Evolutionary conservation across 352 stramenopile genomes (phyloP), one percentile per base, ranked within the genome.

Genomic region (Globisporangium nunn): DNA sequence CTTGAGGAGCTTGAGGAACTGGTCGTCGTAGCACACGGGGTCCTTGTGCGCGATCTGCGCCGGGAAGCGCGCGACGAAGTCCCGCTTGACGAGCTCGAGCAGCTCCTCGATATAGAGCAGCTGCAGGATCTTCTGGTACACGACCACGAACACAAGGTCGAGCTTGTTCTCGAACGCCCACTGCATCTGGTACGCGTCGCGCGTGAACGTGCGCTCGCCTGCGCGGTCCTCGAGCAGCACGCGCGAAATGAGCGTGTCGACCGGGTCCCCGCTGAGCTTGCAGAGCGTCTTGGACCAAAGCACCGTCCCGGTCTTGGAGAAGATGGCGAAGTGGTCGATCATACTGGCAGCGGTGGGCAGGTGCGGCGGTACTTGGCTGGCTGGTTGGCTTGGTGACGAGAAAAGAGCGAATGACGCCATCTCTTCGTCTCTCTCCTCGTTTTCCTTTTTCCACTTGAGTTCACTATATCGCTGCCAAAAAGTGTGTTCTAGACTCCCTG

Each of bases 321-420:
- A 97, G 62, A 97, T 87, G 48, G 91, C 76, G 60, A 97, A 96
- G 63, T 96, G 81, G 74, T 97, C 89, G 52, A 97, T 91, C 90
- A 97, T 97, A 12, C 23, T 23, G 23, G 23, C 23, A 23, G 23
- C 23, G 23, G 17, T 70, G 56, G 1, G 5, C 12, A 35, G 30
- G 6, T 14, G 17, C 18, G 23, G 52, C 49, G 44, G 30, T n/a
- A 37, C 45, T 11, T 23, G 63, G 23, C 52, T 23, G 39, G 18
- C 31, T 40, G 31, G 8, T 6, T 23, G 47, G 5, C 6, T 6
- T n/a, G 10, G 15, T 8, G 4, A 39, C 49, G 14, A 18, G 12
- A 12, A 23, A 29, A 33, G 11, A 11, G 8, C 35, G 35, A 40
- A 40, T 37, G 33, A 37, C 33, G 33, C 33, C 6, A 8, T 23